These are phyloP conservation scores for Martensiomyces pterosporus DNA, from an alignment of 192 early-diverging fungal genomes.

Conservation along the genomic window DNA sequence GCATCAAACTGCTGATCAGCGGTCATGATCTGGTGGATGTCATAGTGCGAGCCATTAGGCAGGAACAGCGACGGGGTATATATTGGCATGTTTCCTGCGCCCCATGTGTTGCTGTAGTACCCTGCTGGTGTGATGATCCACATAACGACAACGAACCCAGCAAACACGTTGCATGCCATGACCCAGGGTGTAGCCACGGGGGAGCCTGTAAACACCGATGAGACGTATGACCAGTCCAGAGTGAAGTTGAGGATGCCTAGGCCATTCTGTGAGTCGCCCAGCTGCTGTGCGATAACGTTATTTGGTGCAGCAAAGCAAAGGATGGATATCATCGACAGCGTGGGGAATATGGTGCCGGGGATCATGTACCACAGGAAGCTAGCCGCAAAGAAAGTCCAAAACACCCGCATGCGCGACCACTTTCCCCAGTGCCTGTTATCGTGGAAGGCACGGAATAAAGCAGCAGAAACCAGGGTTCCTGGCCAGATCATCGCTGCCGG, in stretches of 20 bases:
- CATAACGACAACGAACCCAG: slow-evolving; percentile 55
- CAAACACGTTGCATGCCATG: slow-evolving; percentile 56
- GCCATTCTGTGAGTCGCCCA: slow-evolving; percentile 35
- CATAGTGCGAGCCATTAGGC: slow-evolving; percentile 36
- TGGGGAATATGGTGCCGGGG: slow-evolving; percentile 55
- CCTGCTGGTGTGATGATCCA: slow-evolving; percentile 61
- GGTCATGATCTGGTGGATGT: slow-evolving; percentile 25
- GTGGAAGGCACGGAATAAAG: slow-evolving; percentile 66
- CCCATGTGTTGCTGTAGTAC: slow-evolving; percentile 56
- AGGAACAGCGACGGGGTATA: slow-evolving; percentile 53
- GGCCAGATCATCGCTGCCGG: slow-evolving; percentile 79
- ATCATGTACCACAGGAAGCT: slow-evolving; percentile 37
- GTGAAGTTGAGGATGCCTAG: slow-evolving; percentile 57
- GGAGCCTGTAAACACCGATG: slow-evolving; percentile 27
- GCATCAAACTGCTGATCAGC: slow-evolving; percentile 43
- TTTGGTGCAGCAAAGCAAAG: slow-evolving; percentile 38
- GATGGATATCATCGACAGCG: slow-evolving; percentile 51
- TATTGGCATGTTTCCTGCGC: slow-evolving; percentile 42
- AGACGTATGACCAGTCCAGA: slow-evolving; percentile 59
- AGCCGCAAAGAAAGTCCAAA: slow-evolving; percentile 15
- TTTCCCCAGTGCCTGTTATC: slow-evolving; percentile 26
- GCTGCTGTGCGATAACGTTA: slow-evolving; percentile 2
- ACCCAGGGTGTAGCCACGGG: slow-evolving; percentile 62
- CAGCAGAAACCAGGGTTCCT: slow-evolving; percentile 56
- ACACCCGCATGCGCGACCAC: slow-evolving; percentile 5